Evolutionary conservation across 2,329 filamentous ascomycete genomes (phyloP), one percentile per base, ranked within the genome.

Genomic region (Sordariomycetes sp.): DNA sequence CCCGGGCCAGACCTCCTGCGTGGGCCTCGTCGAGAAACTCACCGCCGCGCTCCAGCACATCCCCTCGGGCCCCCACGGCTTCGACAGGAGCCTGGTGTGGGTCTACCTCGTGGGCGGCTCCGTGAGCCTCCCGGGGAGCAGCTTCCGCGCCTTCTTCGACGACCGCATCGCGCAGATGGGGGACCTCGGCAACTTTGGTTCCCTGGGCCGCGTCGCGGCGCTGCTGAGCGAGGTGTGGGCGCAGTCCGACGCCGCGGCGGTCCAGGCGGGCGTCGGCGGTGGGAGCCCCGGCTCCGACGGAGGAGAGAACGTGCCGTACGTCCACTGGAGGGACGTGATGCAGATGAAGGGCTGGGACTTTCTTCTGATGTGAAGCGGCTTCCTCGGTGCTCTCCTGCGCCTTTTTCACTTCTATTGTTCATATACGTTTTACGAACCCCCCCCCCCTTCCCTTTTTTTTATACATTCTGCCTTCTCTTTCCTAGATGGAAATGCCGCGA

Each of bases 261-360:
- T 68, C 53, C 65, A 64, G 36, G 66, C 63, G 13, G 67, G 66
- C 68, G 67, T 20, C 17, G 68, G 60, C 65, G 67, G 55, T 66
- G 70, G 22, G 66, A 69, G 22, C 69, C 70, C 45, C 64, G 65
- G 64, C 50, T 69, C 69, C 35, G 69, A 72, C 58, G 68, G 67
- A 59, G 61, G 63, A 61, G 62, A 69, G 62, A 66, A 69, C 64
- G 70, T 73, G 45, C 84, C 82, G 67, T 86, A 86, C 74, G 82
- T 95, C 72, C 90, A 91, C 84, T 97, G 92, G 92, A 81, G 92
- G 74, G 89, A 95, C 73, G 82, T 92, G 68, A 96, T 96, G 90
- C 83, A 82, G 73, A 82, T 86, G 74, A 94, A 92, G 75, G 84
- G 84, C 64, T 96, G 90, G 91, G 89, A 95, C 69, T 94, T 90